These are phyloP conservation scores for Zymoseptoria crescenta DNA, from an alignment of 2,329 filamentous ascomycete genomes.

Conservation along the genomic window DNA sequence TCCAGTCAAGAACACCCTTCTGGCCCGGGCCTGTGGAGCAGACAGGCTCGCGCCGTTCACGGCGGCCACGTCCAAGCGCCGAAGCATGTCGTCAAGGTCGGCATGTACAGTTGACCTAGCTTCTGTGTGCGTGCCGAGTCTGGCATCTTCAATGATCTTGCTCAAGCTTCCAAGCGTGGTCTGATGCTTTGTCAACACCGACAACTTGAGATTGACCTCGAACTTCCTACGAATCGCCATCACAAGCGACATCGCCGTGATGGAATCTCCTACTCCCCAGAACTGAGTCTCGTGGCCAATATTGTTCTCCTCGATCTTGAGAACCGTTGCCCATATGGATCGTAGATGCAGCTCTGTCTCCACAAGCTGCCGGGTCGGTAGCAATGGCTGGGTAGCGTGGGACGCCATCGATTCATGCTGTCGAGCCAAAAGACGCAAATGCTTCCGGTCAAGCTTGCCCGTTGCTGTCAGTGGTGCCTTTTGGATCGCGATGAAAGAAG, in stretches of 20 bases:
- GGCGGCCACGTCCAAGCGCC: not conserved
- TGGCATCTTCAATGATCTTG: not conserved
- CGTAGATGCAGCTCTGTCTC: not conserved
- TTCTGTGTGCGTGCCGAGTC: not conserved
- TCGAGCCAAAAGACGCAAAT: not conserved
- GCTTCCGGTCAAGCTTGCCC: conserved; percentile 58
- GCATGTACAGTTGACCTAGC: not conserved
- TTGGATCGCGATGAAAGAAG: conserved; percentile 59
- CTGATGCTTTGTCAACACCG: not conserved
- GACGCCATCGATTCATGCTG: not conserved
- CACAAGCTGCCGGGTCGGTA: not conserved
- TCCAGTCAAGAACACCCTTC: not conserved
- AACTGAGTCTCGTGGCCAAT: not conserved
- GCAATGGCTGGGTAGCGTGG: not conserved
- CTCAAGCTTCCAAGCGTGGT: not conserved
- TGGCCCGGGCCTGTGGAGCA: not conserved
- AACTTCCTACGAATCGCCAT: not conserved
- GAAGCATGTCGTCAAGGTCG: not conserved
- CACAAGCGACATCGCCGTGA: conserved; percentile 7
- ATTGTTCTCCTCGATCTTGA: not conserved
- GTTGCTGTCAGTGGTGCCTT: conserved; percentile 60
- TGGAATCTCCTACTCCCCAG: not conserved
- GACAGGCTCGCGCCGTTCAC: not conserved
- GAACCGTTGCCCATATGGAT: not conserved
- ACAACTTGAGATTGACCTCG: not conserved